Evolutionary conservation across 2,329 filamentous ascomycete species (phyloP).

Genomic region (Coleophoma eucalyptorum): DNA sequence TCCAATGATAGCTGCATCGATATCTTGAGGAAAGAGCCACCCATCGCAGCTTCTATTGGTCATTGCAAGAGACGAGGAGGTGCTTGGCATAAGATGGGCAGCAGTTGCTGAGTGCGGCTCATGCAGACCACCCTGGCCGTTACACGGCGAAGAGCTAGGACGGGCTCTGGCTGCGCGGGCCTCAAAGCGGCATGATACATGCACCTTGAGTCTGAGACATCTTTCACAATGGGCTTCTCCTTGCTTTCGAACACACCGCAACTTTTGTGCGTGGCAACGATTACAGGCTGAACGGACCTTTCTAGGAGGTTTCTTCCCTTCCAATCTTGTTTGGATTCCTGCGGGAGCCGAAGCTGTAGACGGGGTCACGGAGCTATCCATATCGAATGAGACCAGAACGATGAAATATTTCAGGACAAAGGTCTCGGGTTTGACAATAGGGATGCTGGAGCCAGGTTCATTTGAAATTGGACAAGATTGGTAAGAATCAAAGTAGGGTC

Average conservation of each 20-base stretch:
- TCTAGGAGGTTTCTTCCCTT: neutral
- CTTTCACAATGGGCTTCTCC: slow-evolving; percentile 4
- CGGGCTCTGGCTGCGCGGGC: slow-evolving; percentile 3
- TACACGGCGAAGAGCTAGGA: neutral
- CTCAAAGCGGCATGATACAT: slow-evolving; percentile 2
- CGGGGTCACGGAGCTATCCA: slow-evolving; percentile 1
- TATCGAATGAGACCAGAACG: neutral
- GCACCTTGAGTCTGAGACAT: slow-evolving; percentile 5
- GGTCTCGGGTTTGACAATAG: neutral
- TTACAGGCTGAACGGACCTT: slow-evolving; percentile 9
- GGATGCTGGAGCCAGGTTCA: too few species aligned
- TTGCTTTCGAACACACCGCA: slow-evolving; percentile 2
- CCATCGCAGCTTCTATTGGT: neutral
- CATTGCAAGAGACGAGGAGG: neutral
- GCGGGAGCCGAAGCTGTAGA: neutral
- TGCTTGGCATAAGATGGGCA: neutral
- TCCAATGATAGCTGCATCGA: neutral
- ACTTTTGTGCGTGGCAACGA: slow-evolving; percentile 9
- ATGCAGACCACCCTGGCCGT: neutral
- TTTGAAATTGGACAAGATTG: neutral
- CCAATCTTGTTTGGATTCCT: neutral
- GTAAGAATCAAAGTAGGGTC: neutral
- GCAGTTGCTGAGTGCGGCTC: neutral
- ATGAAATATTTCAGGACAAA: neutral
- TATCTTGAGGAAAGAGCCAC: neutral